A percentile compares a stretch with the other conserved stretches of the same genome.
phyloP scores from a whole-genome alignment of 352 stramenopile genomes.

The Globisporangium lucens region DNA sequence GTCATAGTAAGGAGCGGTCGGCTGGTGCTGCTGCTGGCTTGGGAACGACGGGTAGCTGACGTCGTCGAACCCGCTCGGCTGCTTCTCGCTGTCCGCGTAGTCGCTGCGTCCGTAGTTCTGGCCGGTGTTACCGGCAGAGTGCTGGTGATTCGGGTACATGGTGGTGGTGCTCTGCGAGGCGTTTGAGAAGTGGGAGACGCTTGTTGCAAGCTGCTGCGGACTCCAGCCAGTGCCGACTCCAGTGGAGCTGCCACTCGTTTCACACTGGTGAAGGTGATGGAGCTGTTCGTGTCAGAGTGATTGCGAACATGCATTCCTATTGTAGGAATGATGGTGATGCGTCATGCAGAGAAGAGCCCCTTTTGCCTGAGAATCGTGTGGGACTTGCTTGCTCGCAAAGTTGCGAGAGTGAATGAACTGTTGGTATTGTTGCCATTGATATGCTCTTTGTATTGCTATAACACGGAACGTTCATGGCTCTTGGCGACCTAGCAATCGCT shows the following conservation, averaged over 20 bases:
- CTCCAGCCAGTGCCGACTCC: background rate
- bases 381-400: background rate
- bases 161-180: background rate
- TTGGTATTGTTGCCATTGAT: background rate
- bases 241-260: background rate
- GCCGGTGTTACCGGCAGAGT: background rate
- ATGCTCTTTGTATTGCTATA: background rate
- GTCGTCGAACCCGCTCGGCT: constrained; percentile 11
- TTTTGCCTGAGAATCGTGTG: background rate
- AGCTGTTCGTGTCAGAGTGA: background rate
- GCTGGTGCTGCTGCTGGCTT: constrained; percentile 1
- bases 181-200: background rate
- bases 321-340: constrained; percentile 3
- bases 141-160: background rate
- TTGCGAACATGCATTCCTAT: background rate
- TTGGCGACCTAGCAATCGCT: background rate
- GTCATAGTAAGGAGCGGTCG: background rate
- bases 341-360: background rate
- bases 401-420: background rate
- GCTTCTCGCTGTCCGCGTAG: constrained; percentile 6
- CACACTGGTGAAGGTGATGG: background rate
- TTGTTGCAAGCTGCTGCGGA: background rate
- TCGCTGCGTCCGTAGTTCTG: constrained; percentile 1
- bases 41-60: constrained; percentile 12
- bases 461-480: background rate